Base-by-base conservation (phyloP, 2,329 filamentous ascomycete genomes). In the Setomelanomma holmii region DNA sequence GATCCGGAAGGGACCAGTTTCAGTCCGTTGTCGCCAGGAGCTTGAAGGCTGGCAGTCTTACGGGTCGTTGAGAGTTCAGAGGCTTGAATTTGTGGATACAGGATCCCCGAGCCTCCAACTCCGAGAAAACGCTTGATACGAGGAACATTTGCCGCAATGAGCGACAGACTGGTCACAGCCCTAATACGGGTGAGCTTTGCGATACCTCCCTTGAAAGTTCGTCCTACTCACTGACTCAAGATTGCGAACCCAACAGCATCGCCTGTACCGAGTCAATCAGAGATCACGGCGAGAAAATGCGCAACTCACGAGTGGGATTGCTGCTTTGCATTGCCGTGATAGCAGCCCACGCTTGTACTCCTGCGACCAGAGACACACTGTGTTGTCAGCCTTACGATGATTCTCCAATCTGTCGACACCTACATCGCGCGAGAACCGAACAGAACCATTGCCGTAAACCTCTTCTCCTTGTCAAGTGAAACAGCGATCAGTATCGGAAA, bases 401-500 rank as follows among this genome's bases (percentile, higher is more conserved):
- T 5, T 2, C 22, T 38, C 22, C n/a, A n/a, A 6, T 4, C 5
- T 12, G 8, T 7, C n/a, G 14, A 6, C 27, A 51, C 56, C 1
- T 52, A 64, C 61, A 54, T 27, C 14, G 42, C 47, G 34, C 63
- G 55, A 10, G 55, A 53, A 19, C 56, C 56, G 34, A 66, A 66
- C 16, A 66, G 40, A 10, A 58, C 23, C 8, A 47, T 49, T 5
- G 58, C 56, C 22, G 51, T 48, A 4, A 44, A 34, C 5, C 45
- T 27, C 34, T 49, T 55, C 5, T 45, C 49, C 22, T 47, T 54
- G 19, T 61, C 46, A 19, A 67, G 54, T 12, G 66, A 51, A 16
- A 71, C 43, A 5, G 47, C 38, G 40, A 59, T 53, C n/a, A 70
- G 30, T 5, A 53, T 51, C 8, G 68, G 66, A 2, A 69, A 35